Evolutionary conservation across 768 basidiomycete species (phyloP), one percentile per base, ranked within the genome.

Genomic region (Russula lepida): DNA sequence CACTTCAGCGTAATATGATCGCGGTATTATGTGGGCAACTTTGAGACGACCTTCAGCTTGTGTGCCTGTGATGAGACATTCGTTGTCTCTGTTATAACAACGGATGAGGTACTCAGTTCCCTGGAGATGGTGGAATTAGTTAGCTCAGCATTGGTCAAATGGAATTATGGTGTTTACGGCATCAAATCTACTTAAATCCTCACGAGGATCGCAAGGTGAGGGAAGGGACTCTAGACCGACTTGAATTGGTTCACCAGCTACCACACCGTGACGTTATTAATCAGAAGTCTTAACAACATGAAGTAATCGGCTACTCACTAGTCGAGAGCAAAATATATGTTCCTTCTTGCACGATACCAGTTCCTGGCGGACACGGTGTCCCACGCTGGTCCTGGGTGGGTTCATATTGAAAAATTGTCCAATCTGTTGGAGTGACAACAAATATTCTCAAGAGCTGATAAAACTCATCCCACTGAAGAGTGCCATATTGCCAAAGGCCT

Each of bases 401-500:
- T 13, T 51, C 30, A 12, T n/a, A 51, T 19, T 39, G 25, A 17
- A 35, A 47, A 25, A 58, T 41, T 6, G 15, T 7, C 57, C 57
- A 58, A 28, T 21, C 28, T 7, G 30, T 33, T 17, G 30, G 13
- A 15, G 39, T 30, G 0, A 59, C 23, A 9, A 52, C 3, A 13
- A 59, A 35, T 35, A 23, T 6, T 6, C 2, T 46, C 32, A 35
- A 4, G 32, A 27, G 28, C 46, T 41, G 33, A 17, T 44, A 43
- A 23, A 52, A 58, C 15, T 52, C 57, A 9, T 44, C 56, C 56
- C 37, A 58, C 11, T 21, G 6, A 8, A 51, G 28, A 32, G 48
- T 35, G 21, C 49, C 49, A 39, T 58, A 41, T 32, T 51, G 48
- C 56, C 48, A 49, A 37, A 58, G 41, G 15, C 56, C 56, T 50